Evolutionary conservation across 805 yeast species (phyloP).

Genomic region (Blastobotrys terrestris): DNA sequence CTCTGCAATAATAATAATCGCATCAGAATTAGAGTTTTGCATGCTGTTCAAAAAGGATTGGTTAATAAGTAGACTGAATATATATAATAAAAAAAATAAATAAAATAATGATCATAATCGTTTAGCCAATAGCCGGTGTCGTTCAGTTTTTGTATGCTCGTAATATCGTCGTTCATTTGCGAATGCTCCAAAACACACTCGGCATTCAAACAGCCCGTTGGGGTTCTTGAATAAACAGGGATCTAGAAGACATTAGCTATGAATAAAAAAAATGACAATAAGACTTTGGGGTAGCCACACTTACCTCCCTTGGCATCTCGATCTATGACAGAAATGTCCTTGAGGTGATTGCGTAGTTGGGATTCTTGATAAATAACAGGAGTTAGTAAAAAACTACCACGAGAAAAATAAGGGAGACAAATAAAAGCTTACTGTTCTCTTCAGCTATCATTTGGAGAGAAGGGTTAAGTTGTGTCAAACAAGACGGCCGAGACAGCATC

Average conservation of each 20-base stretch:
- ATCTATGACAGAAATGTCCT: slow-evolving; percentile 1
- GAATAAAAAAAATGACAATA: not conserved
- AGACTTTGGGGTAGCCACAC: not conserved
- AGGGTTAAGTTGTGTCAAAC: not conserved
- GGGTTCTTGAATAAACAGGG: not conserved
- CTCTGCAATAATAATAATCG: not conserved
- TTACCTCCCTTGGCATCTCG: slow-evolving; percentile 1
- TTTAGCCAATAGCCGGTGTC: slow-evolving; percentile 1
- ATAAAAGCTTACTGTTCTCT: not conserved
- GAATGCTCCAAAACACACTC: slow-evolving; percentile 4
- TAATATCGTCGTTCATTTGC: slow-evolving; percentile 5
- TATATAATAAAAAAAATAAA: not conserved
- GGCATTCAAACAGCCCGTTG: slow-evolving; percentile 7
- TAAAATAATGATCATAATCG: not conserved
- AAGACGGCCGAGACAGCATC: not conserved
- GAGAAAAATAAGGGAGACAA: not conserved
- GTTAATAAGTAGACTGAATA: not conserved
- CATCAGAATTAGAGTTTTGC: not conserved
- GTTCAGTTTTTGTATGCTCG: slow-evolving; percentile 3
- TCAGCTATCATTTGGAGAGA: not conserved
- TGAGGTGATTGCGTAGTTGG: slow-evolving; percentile 1
- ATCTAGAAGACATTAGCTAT: not conserved
- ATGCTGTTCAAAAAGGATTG: not conserved
- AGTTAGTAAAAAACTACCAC: too few relatives aligned
- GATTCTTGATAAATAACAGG: not conserved